Percentiles rank a stretch among this genome's conserved stretches.
phyloP scores from a whole-genome alignment of 352 stramenopile species.

The Phytophthora tentaculata region DNA sequence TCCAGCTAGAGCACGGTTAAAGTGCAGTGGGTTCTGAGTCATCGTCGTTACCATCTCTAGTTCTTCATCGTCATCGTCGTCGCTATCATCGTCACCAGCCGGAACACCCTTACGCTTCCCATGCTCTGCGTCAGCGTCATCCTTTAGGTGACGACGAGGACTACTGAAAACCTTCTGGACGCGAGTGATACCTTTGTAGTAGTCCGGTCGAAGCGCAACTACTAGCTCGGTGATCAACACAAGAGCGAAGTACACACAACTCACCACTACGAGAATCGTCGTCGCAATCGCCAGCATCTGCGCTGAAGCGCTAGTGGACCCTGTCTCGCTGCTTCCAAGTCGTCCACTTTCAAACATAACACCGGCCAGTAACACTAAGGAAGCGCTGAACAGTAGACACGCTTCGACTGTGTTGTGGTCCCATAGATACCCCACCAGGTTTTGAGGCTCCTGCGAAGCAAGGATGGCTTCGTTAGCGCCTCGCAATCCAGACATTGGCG shows the following conservation, averaged over 20 bases:
- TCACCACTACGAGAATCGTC: conserved; percentile 60
- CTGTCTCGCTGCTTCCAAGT: conserved; percentile 45
- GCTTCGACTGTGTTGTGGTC: conserved; percentile 86
- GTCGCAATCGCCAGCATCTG: conserved; percentile 59
- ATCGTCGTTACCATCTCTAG: conserved; percentile 75
- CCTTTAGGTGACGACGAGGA: conserved; percentile 19
- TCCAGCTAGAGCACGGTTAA: conserved; percentile 51
- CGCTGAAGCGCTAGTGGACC: conserved; percentile 52
- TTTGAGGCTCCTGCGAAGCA: conserved; percentile 45
- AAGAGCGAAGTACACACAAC: conserved; percentile 64
- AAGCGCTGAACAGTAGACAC: conserved; percentile 73
- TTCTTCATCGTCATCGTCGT: conserved; percentile 55
- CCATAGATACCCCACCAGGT: conserved; percentile 66
- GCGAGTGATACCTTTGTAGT: conserved; percentile 65
- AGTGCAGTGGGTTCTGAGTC: conserved; percentile 67
- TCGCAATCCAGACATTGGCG: conserved; percentile 12
- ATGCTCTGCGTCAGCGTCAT: conserved; percentile 16
- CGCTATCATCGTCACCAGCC: conserved; percentile 20
- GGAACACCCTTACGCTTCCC: conserved; percentile 2
- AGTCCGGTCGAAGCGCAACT: conserved; percentile 67
- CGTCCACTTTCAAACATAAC: conserved; percentile 77
- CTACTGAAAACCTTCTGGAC: conserved; percentile 70
- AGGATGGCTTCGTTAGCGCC: conserved; percentile 39
- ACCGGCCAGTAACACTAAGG: conserved; percentile 63
- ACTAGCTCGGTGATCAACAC: conserved; percentile 72